Conservation (phyloP, 768 basidiomycete genomes). For the Podaxis sp. region DNA sequence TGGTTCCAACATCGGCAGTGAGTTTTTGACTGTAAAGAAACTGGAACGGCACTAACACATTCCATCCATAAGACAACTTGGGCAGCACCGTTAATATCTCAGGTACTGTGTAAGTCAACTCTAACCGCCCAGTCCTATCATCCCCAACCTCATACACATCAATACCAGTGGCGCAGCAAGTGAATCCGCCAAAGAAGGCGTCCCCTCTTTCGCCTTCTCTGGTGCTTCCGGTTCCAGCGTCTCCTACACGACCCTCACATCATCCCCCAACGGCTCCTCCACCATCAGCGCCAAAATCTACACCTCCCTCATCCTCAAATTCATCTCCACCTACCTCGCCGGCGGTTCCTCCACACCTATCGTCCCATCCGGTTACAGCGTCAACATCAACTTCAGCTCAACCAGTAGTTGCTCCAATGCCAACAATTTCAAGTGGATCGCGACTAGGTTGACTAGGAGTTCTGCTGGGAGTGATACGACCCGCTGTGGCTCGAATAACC, state of each 20-base stretch:
- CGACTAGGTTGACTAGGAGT: slow-evolving; percentile 38
- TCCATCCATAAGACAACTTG: slow-evolving; percentile 28
- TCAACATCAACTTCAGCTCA: slow-evolving; percentile 55
- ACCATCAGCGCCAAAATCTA: slow-evolving; percentile 42
- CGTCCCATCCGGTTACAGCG: slow-evolving; percentile 38
- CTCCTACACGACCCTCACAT: slow-evolving; percentile 49
- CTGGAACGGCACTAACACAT: not conserved
- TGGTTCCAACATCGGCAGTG: slow-evolving; percentile 47
- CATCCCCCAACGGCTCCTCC: slow-evolving; percentile 30
- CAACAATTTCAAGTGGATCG: slow-evolving; percentile 40
- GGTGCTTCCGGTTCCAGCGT: slow-evolving; percentile 38
- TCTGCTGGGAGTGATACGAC: slow-evolving; percentile 37
- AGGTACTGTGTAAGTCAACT: slow-evolving; percentile 40
- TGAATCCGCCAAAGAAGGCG: slow-evolving; percentile 47
- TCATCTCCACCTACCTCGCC: slow-evolving; percentile 30
- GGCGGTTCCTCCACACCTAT: slow-evolving; percentile 23
- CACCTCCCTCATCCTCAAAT: slow-evolving; percentile 40
- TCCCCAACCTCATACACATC: not conserved
- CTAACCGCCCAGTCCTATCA: not conserved
- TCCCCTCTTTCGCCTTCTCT: slow-evolving; percentile 53
- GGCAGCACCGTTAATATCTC: slow-evolving; percentile 32
- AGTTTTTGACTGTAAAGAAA: slow-evolving; percentile 13
- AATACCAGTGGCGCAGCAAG: slow-evolving; percentile 44
- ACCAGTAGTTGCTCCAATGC: slow-evolving; percentile 34
- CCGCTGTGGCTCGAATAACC: slow-evolving; percentile 42